Evolutionary conservation across 176 grass and related monocot genomes (phyloP), one percentile per base, ranked within the genome.

Genomic region (Stipa capillata): DNA sequence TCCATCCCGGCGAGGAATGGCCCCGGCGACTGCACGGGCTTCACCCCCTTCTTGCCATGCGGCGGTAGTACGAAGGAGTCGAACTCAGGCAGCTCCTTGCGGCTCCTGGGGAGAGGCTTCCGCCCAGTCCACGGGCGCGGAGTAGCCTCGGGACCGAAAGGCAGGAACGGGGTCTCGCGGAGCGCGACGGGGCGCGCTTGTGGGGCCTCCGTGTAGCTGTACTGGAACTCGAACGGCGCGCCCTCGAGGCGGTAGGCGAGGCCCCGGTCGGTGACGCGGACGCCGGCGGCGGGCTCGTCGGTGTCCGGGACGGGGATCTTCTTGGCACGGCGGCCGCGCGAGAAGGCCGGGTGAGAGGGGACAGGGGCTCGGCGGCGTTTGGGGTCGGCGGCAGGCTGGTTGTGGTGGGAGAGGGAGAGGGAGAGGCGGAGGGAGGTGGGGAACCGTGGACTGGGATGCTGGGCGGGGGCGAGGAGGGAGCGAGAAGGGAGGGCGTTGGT

Each of bases 201-300:
- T 0, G 94, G 94, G 12, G 91, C 82, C 61, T 97, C 94, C 1
- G 94, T 97, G 83, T 97, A 97, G 50, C 94, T 97, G 42, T 97
- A 97, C 85, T 94, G 94, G 56, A 97, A 97, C 69, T 92, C 94
- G 57, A 97, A 97, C 0, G 94, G 94, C 36, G 94, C 94, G 55
- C 84, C 89, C 16, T 88, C 75, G 32, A 97, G 76, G 84, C 31
- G 86, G 57, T 97, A 97, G 0, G 87, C 37, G 24, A 97, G 55
- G 41, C 94, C 94, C 12, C 87, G 87, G 17, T 97, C 89, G 13
- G 81, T 90, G 33, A 97, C 66, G 42, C 72, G 77, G 42, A 97
- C 53, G 8, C 86, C 71, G n/a, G 57, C 81, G 24, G 87, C 85
- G 8, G 78, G 66, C 53, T 97, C 88, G 4, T 63, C 68, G 11